phyloP scores from a whole-genome alignment of 116 monocot species.

The Cymodocea nodosa region DNA sequence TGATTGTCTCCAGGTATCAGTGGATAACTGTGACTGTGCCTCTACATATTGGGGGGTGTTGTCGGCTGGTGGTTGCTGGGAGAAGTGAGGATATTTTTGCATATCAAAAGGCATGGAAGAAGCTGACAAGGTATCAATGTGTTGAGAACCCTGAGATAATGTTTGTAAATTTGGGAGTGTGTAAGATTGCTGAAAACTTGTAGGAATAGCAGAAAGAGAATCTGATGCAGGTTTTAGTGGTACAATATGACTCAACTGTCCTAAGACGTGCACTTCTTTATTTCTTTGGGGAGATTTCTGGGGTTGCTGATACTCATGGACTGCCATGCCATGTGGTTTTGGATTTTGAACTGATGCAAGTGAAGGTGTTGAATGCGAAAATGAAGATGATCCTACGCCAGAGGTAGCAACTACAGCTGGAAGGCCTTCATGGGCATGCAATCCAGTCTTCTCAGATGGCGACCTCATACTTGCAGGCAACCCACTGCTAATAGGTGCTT shows the following conservation, averaged over 20 bases:
- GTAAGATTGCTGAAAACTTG: constrained; percentile 15
- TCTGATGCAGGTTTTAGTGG: constrained; percentile 10
- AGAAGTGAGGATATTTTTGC: constrained; percentile 15
- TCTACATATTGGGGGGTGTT: constrained; percentile 3
- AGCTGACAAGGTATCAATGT: constrained; percentile 9
- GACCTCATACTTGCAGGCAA: constrained; percentile 16
- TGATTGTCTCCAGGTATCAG: constrained; percentile 9
- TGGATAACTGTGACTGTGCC: constrained; percentile 5
- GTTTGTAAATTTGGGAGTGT: constrained; percentile 11
- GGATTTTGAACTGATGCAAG: constrained; percentile 12
- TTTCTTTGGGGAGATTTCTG: constrained; percentile 16
- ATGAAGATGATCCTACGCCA: constrained; percentile 14
- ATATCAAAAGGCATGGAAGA: constrained; percentile 23
- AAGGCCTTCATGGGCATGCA: not conserved
- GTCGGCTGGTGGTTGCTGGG: constrained; percentile 17
- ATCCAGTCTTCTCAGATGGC: constrained; percentile 13
- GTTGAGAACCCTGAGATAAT: constrained; percentile 12
- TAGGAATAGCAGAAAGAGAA: constrained; percentile 12
- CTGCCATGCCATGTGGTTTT: constrained; percentile 12
- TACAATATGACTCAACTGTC: constrained; percentile 9
- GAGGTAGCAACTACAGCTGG: not conserved
- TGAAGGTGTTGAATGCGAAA: constrained; percentile 8
- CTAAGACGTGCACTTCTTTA: constrained; percentile 19
- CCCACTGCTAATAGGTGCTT: constrained; percentile 14
- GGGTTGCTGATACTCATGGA: constrained; percentile 16